phyloP scores from a whole-genome alignment of 345 rosid species.

The Mallotus nudiflorus region DNA sequence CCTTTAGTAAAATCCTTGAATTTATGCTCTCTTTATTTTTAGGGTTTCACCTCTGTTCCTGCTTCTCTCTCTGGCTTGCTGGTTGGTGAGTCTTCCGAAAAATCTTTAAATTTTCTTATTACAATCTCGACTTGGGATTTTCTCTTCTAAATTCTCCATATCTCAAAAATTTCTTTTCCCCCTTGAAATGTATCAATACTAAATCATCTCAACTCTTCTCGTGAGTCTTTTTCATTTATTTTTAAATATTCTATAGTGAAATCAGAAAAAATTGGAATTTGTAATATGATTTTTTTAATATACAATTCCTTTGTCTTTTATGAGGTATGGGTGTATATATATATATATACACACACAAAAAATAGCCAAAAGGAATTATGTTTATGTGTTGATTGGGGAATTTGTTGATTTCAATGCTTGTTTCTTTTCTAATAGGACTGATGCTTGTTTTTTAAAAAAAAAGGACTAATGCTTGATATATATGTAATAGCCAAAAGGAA shows the following conservation, averaged over 20 bases:
- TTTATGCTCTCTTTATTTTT: not conserved
- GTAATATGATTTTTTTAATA: not conserved
- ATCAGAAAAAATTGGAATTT: not conserved
- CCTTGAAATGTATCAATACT: no score
- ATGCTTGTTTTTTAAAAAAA: no score
- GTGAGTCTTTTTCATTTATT: no score
- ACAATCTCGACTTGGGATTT: slow-evolving; percentile 25
- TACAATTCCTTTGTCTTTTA: no score
- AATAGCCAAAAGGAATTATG: not conserved
- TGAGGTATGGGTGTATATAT: no score
- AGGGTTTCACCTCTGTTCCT: slow-evolving; percentile 15
- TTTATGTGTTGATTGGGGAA: slow-evolving; percentile 10
- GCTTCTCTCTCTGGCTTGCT: slow-evolving; percentile 3
- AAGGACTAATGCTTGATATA: no score
- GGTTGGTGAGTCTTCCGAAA: slow-evolving; percentile 46
- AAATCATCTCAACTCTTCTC: no score
- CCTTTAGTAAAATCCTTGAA: slow-evolving; percentile 1
- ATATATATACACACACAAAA: no score
- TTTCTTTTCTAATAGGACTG: no score
- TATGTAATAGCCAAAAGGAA: no score
- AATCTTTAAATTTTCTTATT: slow-evolving; percentile 27
- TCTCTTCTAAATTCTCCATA: no score
- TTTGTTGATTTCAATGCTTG: no score
- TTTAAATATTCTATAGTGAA: not conserved
- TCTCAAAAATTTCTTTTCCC: not conserved